Evolutionary conservation across 768 basidiomycete genomes (phyloP).

Genomic region (Chlorophyllum brunneum): DNA sequence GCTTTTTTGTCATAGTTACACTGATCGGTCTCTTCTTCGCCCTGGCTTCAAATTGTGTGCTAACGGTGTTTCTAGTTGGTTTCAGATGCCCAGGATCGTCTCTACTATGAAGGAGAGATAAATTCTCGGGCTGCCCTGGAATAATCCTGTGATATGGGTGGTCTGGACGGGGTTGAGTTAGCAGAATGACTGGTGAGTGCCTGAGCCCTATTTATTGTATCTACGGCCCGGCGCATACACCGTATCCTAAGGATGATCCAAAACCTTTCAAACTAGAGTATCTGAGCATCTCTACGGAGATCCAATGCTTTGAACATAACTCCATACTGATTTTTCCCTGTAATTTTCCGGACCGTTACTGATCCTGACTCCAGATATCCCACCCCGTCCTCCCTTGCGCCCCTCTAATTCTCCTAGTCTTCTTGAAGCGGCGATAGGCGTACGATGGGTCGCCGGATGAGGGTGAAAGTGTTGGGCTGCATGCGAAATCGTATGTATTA

Average conservation of each 20-base stretch:
- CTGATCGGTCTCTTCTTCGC: slow-evolving; percentile 55
- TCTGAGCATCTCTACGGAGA: slow-evolving; percentile 59
- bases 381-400: slow-evolving; percentile 1
- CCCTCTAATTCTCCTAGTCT: too few relatives aligned
- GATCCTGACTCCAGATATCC: not conserved
- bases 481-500: slow-evolving; percentile 38
- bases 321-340: slow-evolving; percentile 48
- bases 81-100: not conserved
- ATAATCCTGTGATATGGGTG: slow-evolving; percentile 1
- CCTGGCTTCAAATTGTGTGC: slow-evolving; percentile 8
- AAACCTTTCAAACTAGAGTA: slow-evolving; percentile 89
- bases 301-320: slow-evolving; percentile 68
- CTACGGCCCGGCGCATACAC: not conserved
- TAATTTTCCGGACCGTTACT: too few relatives aligned
- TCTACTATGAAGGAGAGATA: too few relatives aligned
- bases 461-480: too few relatives aligned
- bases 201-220: not conserved
- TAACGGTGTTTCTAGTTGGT: slow-evolving; percentile 11
- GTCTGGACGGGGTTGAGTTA: not conserved
- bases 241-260: slow-evolving; percentile 46
- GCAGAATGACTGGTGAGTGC: not conserved
- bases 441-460: too few relatives aligned
- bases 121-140: not conserved
- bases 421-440: too few relatives aligned
- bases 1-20: slow-evolving; percentile 87